Conservation (phyloP, 2,329 filamentous ascomycete species). For the Lecanicillium sp. region DNA sequence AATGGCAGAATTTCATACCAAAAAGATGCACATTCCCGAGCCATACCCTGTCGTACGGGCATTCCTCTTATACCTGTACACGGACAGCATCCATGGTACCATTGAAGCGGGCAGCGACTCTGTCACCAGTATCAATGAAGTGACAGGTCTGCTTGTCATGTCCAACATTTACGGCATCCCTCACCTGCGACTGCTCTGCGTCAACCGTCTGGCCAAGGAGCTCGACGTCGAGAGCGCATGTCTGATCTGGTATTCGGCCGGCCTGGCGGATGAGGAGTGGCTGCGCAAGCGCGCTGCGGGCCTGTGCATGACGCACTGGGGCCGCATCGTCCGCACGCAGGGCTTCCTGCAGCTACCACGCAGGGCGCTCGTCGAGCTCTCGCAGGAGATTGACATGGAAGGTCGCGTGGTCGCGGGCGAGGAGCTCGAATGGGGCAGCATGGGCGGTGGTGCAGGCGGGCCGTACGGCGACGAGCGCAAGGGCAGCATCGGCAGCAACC, state of each 20-base stretch:
- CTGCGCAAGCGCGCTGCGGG: constrained; percentile 78
- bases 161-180: constrained; percentile 98
- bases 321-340: constrained; percentile 80
- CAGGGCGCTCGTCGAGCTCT: constrained; percentile 78
- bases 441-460: constrained; percentile 26
- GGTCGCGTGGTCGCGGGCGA: constrained; percentile 86
- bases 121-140: constrained; percentile 73
- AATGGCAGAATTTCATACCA: constrained; percentile 96
- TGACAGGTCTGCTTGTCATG: constrained; percentile 93
- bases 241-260: constrained; percentile 91
- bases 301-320: constrained; percentile 93
- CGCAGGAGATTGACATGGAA: constrained; percentile 87
- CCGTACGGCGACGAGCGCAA: constrained; percentile 48
- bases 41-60: constrained; percentile 90
- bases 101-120: constrained; percentile 56
- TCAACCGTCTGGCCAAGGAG: constrained; percentile 83
- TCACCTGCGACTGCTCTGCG: constrained; percentile 81
- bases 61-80: constrained; percentile 95
- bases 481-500: constrained; percentile 54
- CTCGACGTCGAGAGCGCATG: constrained; percentile 93
- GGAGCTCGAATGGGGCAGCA: constrained; percentile 58
- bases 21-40: constrained; percentile 96
- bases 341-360: constrained; percentile 80
- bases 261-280: constrained; percentile 88
- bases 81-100: constrained; percentile 70